Evolutionary conservation across 2,329 filamentous ascomycete genomes (phyloP), one percentile per base, ranked within the genome.

Genomic region (Sporothrix curviconia): DNA sequence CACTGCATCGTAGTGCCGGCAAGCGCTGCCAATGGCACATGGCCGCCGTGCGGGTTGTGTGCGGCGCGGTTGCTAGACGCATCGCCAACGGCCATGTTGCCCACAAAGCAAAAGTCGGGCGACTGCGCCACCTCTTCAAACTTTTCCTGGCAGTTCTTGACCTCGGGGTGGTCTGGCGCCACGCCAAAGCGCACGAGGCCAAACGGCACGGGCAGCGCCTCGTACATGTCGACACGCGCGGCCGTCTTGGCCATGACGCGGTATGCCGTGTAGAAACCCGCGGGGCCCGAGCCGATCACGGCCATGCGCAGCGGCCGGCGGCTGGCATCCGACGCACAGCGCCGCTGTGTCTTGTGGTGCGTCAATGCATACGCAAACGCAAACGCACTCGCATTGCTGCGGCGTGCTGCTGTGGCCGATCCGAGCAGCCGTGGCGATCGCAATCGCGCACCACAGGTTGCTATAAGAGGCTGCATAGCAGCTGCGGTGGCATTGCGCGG

Each of bases 81-180:
- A 9, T 9, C 92, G 43, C 57, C 92, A 53, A 99, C 79, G 5
- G 87, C 82, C 44, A 95, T 81, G 67, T 99, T 99, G 57, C 94
- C 94, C 47, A 96, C 78, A 68, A 96, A 99, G 54, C 85, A 90
- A 73, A 97, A 97, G 55, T 86, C 82, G 1, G 88, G 82, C 3
- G 88, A 92, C 32, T 81, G 77, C 1, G 92, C 94, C 39, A 97
- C 88, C 68, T 96, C 88, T 62, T 88, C 84, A 66, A 99, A 96
- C 66, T 90, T 96, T 14, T 94, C 90, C 75, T 95, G 86, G 69
- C 92, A 97, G 69, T 96, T 97, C 90, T 99, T 99, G 64, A 99
- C 94, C 74, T 99, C 92, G 0, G 94, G 92, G 72, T 99, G 94
- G 70, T 99, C 94, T 5, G 94, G 94, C n/a, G 94, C 95, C 59